Evolutionary conservation across 2,329 filamentous ascomycete species (phyloP).

Genomic region (Aspergillus udagawae): DNA sequence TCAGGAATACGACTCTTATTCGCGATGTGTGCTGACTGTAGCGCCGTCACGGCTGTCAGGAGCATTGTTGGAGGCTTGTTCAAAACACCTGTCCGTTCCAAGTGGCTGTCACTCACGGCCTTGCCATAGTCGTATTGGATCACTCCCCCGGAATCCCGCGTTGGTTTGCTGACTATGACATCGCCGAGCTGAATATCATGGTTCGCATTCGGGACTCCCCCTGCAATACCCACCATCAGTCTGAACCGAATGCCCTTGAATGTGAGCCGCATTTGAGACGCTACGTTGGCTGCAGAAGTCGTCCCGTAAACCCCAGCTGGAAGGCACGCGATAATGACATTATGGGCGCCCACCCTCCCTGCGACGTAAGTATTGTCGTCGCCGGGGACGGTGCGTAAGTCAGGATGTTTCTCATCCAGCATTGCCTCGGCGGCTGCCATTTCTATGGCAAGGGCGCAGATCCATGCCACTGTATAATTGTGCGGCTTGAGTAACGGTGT

Average conservation of each 20-base stretch:
- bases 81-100: neutral
- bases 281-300: neutral
- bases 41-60: neutral
- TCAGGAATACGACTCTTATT: neutral
- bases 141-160: slow-evolving; percentile 1
- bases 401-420: slow-evolving; percentile 7
- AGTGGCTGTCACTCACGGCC: neutral
- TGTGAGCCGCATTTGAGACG: neutral
- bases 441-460: slow-evolving; percentile 14
- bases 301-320: slow-evolving; percentile 3
- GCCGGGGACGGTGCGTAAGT: neutral
- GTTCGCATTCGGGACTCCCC: slow-evolving; percentile 7
- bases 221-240: slow-evolving; percentile 12
- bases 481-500: neutral
- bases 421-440: slow-evolving; percentile 12
- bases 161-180: slow-evolving; percentile 18
- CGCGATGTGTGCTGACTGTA: neutral
- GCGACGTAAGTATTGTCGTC: slow-evolving; percentile 13
- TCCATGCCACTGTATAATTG: slow-evolving; percentile 15
- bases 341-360: slow-evolving; percentile 12
- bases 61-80: neutral
- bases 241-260: neutral
- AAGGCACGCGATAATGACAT: slow-evolving; percentile 16
- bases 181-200: slow-evolving; percentile 18
- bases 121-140: slow-evolving; percentile 3